Percentiles rank a stretch among this genome's conserved stretches.
Evolutionary conservation across 2,329 filamentous ascomycete genomes (phyloP).

Genomic region (Aspergillus luchuensis): DNA sequence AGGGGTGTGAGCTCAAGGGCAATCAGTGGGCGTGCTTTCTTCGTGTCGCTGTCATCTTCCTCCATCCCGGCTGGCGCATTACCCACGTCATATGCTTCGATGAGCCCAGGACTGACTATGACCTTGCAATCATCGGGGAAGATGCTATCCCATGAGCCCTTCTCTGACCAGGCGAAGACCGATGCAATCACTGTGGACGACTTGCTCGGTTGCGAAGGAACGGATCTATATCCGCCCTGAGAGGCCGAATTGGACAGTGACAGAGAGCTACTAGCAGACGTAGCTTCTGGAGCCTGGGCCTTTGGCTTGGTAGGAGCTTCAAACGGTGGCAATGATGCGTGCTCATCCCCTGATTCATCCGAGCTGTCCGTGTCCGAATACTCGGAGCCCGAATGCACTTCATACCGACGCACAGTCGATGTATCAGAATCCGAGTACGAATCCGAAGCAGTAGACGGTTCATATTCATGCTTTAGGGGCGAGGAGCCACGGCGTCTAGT

Average conservation of each 20-base stretch:
- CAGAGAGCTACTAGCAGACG: constrained; percentile 61
- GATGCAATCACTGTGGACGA: constrained; percentile 60
- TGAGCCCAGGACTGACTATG: constrained; percentile 64
- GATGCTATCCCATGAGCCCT: constrained; percentile 62
- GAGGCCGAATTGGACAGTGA: constrained; percentile 81
- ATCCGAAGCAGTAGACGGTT: constrained; percentile 74
- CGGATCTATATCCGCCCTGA: constrained; percentile 66
- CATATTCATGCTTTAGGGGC: constrained; percentile 94
- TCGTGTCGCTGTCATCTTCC: constrained; percentile 20
- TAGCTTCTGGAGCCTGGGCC: constrained; percentile 34
- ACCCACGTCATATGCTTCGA: constrained; percentile 63
- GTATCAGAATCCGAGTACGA: constrained; percentile 59
- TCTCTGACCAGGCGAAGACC: constrained; percentile 66
- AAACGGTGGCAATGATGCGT: constrained; percentile 30
- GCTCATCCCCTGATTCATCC: constrained; percentile 57
- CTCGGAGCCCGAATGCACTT: constrained; percentile 49
- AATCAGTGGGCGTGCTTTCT: constrained; percentile 53
- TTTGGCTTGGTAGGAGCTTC: constrained; percentile 46
- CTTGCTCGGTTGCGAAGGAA: constrained; percentile 50
- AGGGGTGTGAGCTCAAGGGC: constrained; percentile 87
- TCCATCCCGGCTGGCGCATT: constrained; percentile 36
- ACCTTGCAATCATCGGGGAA: constrained; percentile 65
- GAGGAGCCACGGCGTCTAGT: constrained; percentile 77
- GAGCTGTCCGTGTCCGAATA: constrained; percentile 54
- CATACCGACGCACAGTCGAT: constrained; percentile 58